phyloP scores from a whole-genome alignment of 1,284 basidiomycete genomes.

The Nidula niveotomentosa region DNA sequence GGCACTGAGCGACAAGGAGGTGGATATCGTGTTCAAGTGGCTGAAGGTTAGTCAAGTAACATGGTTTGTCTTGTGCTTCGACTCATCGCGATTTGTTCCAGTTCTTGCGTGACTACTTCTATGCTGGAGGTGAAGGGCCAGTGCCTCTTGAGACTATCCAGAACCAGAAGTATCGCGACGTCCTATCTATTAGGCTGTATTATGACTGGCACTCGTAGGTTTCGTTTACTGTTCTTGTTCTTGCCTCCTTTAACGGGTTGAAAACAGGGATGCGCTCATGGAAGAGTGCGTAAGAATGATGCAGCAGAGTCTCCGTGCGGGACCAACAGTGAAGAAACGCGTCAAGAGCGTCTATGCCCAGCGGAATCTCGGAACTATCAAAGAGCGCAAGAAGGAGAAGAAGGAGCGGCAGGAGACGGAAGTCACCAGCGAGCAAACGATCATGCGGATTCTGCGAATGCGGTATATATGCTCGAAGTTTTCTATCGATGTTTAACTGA shows the following conservation, averaged over 20 bases:
- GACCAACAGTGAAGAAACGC: conserved; percentile 80
- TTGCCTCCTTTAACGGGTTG: too few relatives aligned
- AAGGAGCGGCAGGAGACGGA: conserved; percentile 77
- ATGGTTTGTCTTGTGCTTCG: conserved; percentile 3
- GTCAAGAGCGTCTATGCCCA: conserved; percentile 90
- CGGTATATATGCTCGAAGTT: conserved; percentile 50
- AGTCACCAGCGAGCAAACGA: conserved; percentile 79
- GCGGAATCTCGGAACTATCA: conserved; percentile 95
- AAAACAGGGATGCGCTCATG: conserved; percentile 81
- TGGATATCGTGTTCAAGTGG: conserved; percentile 99
- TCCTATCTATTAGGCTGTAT: conserved; percentile 87
- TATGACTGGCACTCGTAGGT: conserved; percentile 91
- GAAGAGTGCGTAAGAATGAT: conserved; percentile 95
- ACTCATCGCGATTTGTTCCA: conserved; percentile 25
- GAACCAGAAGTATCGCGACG: conserved; percentile 94
- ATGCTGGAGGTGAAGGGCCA: conserved; percentile 90
- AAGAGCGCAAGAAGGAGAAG: conserved; percentile 93
- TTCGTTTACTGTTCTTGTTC: neutral
- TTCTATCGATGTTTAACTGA: neutral
- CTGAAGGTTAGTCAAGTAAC: conserved; percentile 62
- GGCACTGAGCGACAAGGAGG: conserved; percentile 90
- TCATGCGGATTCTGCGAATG: conserved; percentile 92
- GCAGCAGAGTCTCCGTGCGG: conserved; percentile 76
- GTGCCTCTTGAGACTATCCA: conserved; percentile 89
- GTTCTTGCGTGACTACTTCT: conserved; percentile 95